Evolutionary conservation across 139 green algal species (phyloP), one percentile per base, ranked within the genome.

Genomic region (Tetraselmis striata): DNA sequence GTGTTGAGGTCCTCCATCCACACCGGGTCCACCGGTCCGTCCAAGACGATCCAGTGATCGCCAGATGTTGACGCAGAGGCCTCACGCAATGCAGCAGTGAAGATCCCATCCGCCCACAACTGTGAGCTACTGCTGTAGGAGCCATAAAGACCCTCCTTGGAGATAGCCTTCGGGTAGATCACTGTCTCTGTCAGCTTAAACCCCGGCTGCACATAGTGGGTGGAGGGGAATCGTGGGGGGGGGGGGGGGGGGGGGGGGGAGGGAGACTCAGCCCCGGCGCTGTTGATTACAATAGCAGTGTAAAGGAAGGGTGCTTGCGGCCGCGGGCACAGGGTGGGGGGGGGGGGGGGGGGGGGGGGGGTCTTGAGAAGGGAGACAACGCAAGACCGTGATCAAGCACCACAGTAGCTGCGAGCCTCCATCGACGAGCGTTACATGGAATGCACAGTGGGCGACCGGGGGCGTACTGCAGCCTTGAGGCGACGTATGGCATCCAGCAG

Each of bases 1-100:
- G 88, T 91, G 83, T 93, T 93, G 18, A 93, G 88, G 45, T 88
- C 87, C 81, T 93, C 90, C 24, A 92, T 85, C 88, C 88, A 92
- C 5, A 86, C 30, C 2, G 84, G 82, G 85, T 92, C 88, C 22
- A 92, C 85, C 2, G 88, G 88, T n/a, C 88, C 88, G 82, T 92
- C 88, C 59, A 92, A 78, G 22, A 92, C 77, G 26, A 91, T 29
- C 87, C 87, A 89, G n/a, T 77, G 30, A 45, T 32, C 59, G 31
- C 67, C 1, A 30, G 30, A 31, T 79, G 77, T 30, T 88, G 82
- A 11, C 2, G 25, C 31, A 74, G 83, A 86, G 28, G 30, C 80
- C 2, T 28, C 24, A 11, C 88, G 82, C 80, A 91, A 88, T 1
- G 81, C 87, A 1, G 85, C 83, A 2, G 83, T 84, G 26, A 90